Evolutionary conservation across 192 early-diverging fungal species (phyloP).

Genomic region (Dimargaris cristalligena): DNA sequence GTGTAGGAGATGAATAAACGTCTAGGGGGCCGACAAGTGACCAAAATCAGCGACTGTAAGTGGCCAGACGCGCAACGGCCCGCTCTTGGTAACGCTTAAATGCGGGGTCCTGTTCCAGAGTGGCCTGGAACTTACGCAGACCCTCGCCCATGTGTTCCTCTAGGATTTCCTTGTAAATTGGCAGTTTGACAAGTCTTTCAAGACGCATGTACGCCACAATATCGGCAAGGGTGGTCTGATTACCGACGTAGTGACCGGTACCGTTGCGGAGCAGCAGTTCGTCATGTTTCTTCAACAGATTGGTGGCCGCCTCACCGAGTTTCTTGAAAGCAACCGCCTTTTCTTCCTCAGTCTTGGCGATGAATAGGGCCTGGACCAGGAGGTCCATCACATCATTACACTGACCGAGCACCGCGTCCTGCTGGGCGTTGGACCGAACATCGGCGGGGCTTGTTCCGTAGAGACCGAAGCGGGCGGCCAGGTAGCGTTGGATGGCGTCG

Average conservation of each 20-base stretch:
- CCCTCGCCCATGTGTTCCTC: too few relatives aligned
- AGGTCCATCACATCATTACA: conserved; percentile 11
- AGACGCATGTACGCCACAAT: conserved; percentile 4
- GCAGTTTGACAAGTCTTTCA: background rate
- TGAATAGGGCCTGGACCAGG: conserved; percentile 10
- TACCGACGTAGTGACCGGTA: conserved; percentile 35
- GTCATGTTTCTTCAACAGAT: too few relatives aligned
- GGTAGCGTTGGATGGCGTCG: too few relatives aligned
- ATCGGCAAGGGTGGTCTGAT: conserved; percentile 23
- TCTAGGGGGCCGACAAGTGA: background rate
- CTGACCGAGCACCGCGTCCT: conserved; percentile 17
- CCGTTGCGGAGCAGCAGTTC: too few relatives aligned
- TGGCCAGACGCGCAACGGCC: background rate
- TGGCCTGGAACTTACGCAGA: too few relatives aligned
- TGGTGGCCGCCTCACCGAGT: conserved; percentile 25
- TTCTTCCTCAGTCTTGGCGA: conserved; percentile 11
- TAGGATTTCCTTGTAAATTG: too few relatives aligned
- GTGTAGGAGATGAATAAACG: background rate
- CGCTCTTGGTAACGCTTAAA: background rate
- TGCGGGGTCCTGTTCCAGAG: background rate
- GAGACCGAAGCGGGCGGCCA: conserved; percentile 21
- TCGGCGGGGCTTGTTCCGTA: conserved; percentile 14
- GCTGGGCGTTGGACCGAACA: conserved; percentile 15
- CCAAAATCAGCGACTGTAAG: background rate
- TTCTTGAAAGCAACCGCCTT: conserved; percentile 14